These are phyloP conservation scores for Tetradesmus lagerheimii DNA, from an alignment of 139 green algal species.

Conservation along the genomic window DNA sequence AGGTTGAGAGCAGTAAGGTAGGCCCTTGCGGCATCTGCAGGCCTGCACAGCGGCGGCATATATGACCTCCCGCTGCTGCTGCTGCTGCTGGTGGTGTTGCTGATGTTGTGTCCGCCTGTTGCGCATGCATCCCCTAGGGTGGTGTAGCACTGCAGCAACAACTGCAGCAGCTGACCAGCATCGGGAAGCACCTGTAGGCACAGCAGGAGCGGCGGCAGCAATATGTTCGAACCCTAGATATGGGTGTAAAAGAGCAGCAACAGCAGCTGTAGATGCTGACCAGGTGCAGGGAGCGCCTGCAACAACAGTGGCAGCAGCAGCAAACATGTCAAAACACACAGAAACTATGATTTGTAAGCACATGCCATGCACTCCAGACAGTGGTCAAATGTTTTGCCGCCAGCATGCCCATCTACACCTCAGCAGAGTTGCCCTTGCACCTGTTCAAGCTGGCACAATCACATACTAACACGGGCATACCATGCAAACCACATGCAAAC, in stretches of 20 bases:
- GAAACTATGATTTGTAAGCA: no score
- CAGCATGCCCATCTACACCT: no score
- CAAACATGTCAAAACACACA: no score
- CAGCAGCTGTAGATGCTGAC: not conserved
- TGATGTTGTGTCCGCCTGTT: not conserved
- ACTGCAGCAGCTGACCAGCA: not conserved
- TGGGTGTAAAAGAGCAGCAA: not conserved
- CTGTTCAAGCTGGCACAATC: no score
- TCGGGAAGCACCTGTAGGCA: not conserved
- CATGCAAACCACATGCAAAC: no score
- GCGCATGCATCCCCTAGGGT: constrained; percentile 2
- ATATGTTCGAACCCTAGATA: not conserved
- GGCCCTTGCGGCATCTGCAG: not conserved
- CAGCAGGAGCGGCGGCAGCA: no score
- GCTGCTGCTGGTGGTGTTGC: constrained; percentile 31
- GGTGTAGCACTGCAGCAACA: constrained; percentile 14
- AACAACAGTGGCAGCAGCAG: no score
- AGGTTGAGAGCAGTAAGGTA: constrained; percentile 11
- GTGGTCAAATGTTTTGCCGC: no score
- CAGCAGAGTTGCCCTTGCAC: no score
- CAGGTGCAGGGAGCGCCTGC: not conserved
- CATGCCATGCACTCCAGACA: no score
- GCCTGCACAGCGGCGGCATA: not conserved
- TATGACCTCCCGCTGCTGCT: not conserved
- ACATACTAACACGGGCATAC: no score